These are phyloP conservation scores for Diaporthe sp. DNA, from an alignment of 2,329 filamentous ascomycete genomes.

Conservation along the genomic window DNA sequence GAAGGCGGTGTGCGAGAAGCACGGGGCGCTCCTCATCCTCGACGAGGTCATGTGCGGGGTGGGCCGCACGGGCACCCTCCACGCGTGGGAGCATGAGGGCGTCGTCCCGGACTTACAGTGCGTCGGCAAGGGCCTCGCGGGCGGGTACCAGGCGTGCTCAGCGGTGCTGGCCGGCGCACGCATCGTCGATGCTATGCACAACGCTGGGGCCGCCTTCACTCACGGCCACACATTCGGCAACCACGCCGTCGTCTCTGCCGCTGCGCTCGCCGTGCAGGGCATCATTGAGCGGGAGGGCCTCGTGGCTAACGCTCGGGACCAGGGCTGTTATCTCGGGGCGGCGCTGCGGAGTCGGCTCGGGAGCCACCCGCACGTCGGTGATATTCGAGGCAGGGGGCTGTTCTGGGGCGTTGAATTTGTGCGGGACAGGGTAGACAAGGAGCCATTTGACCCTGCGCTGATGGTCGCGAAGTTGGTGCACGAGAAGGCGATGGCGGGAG, in stretches of 20 bases:
- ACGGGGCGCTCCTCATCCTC: slow-evolving; percentile 81
- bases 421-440: slow-evolving; percentile 41
- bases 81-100: slow-evolving; percentile 72
- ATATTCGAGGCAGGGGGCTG: slow-evolving; percentile 72
- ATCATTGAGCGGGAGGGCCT: slow-evolving; percentile 71
- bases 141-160: slow-evolving; percentile 73
- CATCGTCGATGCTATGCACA: slow-evolving; percentile 61
- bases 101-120: slow-evolving; percentile 75
- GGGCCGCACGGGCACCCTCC: slow-evolving; percentile 69
- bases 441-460: slow-evolving; percentile 42
- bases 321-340: slow-evolving; percentile 64
- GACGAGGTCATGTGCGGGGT: slow-evolving; percentile 84
- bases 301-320: slow-evolving; percentile 67
- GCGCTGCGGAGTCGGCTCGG: slow-evolving; percentile 59
- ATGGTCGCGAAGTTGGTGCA: slow-evolving; percentile 42
- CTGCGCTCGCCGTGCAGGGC: slow-evolving; percentile 73
- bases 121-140: slow-evolving; percentile 76
- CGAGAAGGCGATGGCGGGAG: slow-evolving; percentile 46
- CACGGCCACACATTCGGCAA: slow-evolving; percentile 75
- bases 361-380: slow-evolving; percentile 65
- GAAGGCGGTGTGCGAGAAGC: slow-evolving; percentile 75
- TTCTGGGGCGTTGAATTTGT: slow-evolving; percentile 66
- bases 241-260: slow-evolving; percentile 70
- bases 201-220: slow-evolving; percentile 50
- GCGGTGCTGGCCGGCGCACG: slow-evolving; percentile 67